Conservation (phyloP, 768 basidiomycete species). For the Lactifluus piperatus region DNA sequence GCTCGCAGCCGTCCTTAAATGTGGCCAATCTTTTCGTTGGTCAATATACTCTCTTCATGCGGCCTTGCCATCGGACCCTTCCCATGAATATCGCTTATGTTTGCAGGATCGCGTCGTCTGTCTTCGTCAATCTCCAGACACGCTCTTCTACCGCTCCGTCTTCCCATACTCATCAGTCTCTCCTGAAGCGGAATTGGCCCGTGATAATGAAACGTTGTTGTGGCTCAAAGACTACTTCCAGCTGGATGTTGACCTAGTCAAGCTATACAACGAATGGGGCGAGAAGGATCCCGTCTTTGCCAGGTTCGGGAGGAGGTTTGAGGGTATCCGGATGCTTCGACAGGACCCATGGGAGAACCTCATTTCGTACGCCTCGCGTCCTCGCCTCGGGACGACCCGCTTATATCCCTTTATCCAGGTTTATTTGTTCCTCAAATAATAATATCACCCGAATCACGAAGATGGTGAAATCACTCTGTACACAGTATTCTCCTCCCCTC, state of each 20-base stretch:
- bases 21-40: constrained; percentile 87
- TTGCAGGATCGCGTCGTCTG: constrained; percentile 79
- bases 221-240: constrained; percentile 90
- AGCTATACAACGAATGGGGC: constrained; percentile 73
- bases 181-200: constrained; percentile 27
- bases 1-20: constrained; percentile 69
- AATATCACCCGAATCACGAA: constrained; percentile 91
- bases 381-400: not conserved
- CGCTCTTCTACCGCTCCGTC: constrained; percentile 61
- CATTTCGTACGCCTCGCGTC: constrained; percentile 58
- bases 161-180: constrained; percentile 42
- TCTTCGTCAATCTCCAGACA: constrained; percentile 57
- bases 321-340: constrained; percentile 78
- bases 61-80: constrained; percentile 13
- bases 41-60: constrained; percentile 37
- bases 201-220: constrained; percentile 55
- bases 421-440: constrained; percentile 97
- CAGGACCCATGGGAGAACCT: constrained; percentile 98
- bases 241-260: constrained; percentile 60
- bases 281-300: constrained; percentile 67
- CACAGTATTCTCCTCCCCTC: constrained; percentile 62
- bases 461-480: constrained; percentile 82
- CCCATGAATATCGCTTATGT: constrained; percentile 73
- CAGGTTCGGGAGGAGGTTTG: constrained; percentile 49
- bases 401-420: constrained; percentile 38